phyloP scores from a whole-genome alignment of 2,329 filamentous ascomycete genomes.

The Elsinoe perseae region DNA sequence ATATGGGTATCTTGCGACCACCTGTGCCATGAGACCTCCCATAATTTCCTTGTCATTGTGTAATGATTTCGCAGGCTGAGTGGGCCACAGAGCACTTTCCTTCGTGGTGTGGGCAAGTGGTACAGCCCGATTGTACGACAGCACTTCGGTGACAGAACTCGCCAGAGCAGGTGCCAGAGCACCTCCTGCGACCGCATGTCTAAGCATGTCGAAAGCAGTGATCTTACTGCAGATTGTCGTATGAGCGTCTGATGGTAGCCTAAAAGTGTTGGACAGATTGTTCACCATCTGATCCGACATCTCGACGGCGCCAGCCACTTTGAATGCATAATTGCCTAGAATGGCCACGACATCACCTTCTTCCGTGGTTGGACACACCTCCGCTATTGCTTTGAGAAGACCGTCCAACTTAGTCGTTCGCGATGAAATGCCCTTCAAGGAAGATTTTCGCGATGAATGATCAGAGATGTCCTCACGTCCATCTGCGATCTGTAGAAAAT shows the following conservation, averaged over 20 bases:
- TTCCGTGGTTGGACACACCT: constrained; percentile 23
- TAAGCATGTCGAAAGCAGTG: constrained; percentile 62
- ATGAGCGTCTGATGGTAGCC: constrained; percentile 41
- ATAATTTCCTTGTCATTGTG: constrained; percentile 14
- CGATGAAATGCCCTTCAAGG: not conserved
- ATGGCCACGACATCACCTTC: constrained; percentile 42
- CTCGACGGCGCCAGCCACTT: constrained; percentile 42
- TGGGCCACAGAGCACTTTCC: not conserved
- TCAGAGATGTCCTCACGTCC: not conserved
- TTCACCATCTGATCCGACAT: constrained; percentile 39
- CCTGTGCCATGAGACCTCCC: constrained; percentile 52
- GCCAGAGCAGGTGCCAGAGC: constrained; percentile 68
- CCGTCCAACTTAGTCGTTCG: constrained; percentile 12
- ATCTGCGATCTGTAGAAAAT: not conserved
- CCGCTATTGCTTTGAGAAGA: constrained; percentile 36
- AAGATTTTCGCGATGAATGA: not conserved
- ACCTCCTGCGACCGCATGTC: constrained; percentile 57
- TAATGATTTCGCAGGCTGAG: constrained; percentile 17
- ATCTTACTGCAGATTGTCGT: constrained; percentile 57
- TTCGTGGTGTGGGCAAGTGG: not conserved
- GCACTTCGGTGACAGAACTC: constrained; percentile 55
- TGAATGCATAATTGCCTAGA: constrained; percentile 42
- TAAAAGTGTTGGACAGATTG: constrained; percentile 42
- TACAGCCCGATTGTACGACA: constrained; percentile 32
- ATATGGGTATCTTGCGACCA: constrained; percentile 73